phyloP scores from a whole-genome alignment of 2,329 filamentous ascomycete genomes.

The Penicillium sp. region DNA sequence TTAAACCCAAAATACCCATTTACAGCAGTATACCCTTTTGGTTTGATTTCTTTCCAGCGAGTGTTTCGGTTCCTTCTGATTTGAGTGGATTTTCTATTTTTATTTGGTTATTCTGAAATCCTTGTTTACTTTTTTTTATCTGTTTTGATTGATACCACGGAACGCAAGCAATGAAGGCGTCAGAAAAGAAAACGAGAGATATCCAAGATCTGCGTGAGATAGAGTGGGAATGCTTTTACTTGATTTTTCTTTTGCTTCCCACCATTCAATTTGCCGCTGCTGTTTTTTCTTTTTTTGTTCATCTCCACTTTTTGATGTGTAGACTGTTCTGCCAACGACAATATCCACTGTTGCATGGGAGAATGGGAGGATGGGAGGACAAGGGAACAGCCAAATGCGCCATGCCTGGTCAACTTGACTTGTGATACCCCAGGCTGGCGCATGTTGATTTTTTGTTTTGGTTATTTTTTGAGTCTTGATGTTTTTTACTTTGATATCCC shows the following conservation, averaged over 20 bases:
- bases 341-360: constrained; percentile 5
- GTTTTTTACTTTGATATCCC: constrained; percentile 30
- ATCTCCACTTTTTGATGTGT: constrained; percentile 7
- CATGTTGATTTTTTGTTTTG: constrained; percentile 11
- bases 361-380: not conserved
- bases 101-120: constrained; percentile 23
- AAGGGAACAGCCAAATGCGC: not conserved
- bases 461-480: constrained; percentile 17
- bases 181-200: constrained; percentile 36
- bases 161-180: constrained; percentile 36
- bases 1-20: constrained; percentile 63
- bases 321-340: not conserved
- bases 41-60: constrained; percentile 36
- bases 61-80: constrained; percentile 44
- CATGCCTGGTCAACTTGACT: constrained; percentile 2
- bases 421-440: constrained; percentile 7
- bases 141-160: constrained; percentile 34
- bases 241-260: not conserved
- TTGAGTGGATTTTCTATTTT: constrained; percentile 36
- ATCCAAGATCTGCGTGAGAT: constrained; percentile 32
- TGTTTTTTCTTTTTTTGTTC: constrained; percentile 1
- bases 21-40: constrained; percentile 52
- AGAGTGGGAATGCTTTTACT: constrained; percentile 15
- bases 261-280: constrained; percentile 7
- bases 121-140: constrained; percentile 13